Base-by-base conservation (phyloP, 2,329 filamentous ascomycete species). In the Exophiala mesophila region DNA sequence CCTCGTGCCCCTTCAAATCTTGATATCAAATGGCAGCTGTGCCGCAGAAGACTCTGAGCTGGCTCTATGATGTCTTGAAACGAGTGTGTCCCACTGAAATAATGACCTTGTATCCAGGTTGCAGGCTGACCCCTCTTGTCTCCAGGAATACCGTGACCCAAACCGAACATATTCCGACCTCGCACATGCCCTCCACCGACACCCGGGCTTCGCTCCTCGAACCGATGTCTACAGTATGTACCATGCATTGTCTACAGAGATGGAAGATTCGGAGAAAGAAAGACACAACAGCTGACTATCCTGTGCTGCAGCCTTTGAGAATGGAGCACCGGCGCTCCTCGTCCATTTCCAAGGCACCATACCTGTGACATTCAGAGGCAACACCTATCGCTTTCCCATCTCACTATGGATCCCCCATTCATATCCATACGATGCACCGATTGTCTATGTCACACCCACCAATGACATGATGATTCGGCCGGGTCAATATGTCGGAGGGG, bases 141-240 rank as follows among this genome's bases (percentile, higher is more conserved):
- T 26, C 4, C 64, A 97, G 86, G 88, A 94, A 76, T 97, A 98
- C 63, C 81, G 82, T 63, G 87, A 97, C 69, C 83, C 94, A 45
- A 94, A 90, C 61, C 83, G 88, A 49, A 88, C 89, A 40, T 97
- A 97, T 69, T 85, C 85, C 62, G 89, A 97, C 66, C 82, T 94
- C 55, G 89, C 86, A 50, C 83, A 88, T 60, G 79, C 82, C 19
- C 78, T 98, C 39, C 77, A 85, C 21, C 78, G 84, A 55, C 88
- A 88, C 60, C 80, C 88, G 5, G 84, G 86, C 2, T 73, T 98
- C 16, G 45, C 52, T 6, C 88, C 89, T 18, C 80, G 86, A 55
- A 98, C 92, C 48, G 89, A 97, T 64, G 89, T 97, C 38, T 94
- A 97, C 67, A 97, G 88, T 94, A 76, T 57, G 79, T 64, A 19